Conservation (phyloP, 1,284 basidiomycete genomes). For the Ceratobasidium sp. region DNA sequence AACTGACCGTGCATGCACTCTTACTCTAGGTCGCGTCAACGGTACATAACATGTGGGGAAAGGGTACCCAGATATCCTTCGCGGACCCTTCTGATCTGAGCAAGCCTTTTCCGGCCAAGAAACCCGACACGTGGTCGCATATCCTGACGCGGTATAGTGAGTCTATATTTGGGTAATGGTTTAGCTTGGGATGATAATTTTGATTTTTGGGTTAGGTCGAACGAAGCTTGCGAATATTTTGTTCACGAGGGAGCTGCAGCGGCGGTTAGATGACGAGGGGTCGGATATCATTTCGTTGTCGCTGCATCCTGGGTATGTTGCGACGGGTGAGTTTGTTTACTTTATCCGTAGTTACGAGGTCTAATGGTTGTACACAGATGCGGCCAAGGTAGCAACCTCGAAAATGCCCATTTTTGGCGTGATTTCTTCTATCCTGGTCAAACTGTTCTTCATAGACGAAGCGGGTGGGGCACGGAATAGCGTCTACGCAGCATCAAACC, state of each 20-base stretch:
- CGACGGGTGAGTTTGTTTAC: constrained; percentile 58
- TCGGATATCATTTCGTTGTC: constrained; percentile 56
- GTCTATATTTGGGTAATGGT: not conserved
- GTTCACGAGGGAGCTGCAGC: constrained; percentile 55
- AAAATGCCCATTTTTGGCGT: constrained; percentile 52
- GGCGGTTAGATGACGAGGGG: constrained; percentile 53
- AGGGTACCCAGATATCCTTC: constrained; percentile 29
- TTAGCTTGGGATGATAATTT: not conserved
- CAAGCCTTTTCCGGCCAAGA: constrained; percentile 35
- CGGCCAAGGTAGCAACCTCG: constrained; percentile 27
- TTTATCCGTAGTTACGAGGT: constrained; percentile 52
- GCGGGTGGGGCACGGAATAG: constrained; percentile 63
- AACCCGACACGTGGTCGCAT: constrained; percentile 28
- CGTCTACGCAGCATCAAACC: constrained; percentile 65
- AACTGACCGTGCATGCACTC: not conserved
- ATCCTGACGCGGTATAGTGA: constrained; percentile 42
- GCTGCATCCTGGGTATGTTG: constrained; percentile 58
- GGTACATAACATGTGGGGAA: constrained; percentile 38
- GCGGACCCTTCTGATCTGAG: constrained; percentile 26
- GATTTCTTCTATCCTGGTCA: constrained; percentile 53
- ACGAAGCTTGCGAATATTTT: constrained; percentile 58
- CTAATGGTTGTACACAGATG: not conserved
- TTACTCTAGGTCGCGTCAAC: constrained; percentile 32
- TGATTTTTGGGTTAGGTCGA: too few relatives aligned
- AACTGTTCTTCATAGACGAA: constrained; percentile 58